Evolutionary conservation across 139 green algal genomes (phyloP).

Genomic region (Tetraselmis chui): DNA sequence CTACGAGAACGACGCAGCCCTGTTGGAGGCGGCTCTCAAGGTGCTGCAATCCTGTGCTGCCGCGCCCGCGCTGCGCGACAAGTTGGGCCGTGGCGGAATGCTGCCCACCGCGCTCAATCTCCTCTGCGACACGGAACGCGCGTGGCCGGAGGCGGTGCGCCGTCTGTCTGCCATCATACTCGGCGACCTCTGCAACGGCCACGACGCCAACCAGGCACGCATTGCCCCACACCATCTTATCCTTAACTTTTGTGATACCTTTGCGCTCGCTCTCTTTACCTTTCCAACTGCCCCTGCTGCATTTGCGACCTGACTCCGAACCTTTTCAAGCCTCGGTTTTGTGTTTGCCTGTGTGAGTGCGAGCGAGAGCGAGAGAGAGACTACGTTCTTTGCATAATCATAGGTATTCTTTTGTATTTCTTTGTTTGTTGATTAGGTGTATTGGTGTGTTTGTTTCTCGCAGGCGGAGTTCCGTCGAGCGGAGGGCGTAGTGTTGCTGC

Average conservation of each 20-base stretch:
- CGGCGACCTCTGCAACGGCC: background rate
- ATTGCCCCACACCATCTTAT: too few species aligned
- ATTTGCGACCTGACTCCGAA: too few species aligned
- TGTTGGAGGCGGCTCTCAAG: background rate
- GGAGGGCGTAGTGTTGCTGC: background rate
- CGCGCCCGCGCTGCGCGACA: background rate
- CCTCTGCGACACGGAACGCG: background rate
- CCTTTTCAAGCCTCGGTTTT: too few species aligned
- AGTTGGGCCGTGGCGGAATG: background rate
- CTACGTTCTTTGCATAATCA: too few species aligned
- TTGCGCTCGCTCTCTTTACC: too few species aligned
- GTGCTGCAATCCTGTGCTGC: background rate
- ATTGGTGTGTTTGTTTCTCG: too few species aligned
- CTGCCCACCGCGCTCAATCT: background rate
- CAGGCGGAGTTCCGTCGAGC: background rate
- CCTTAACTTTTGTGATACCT: too few species aligned
- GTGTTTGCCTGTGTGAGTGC: too few species aligned
- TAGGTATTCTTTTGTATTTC: too few species aligned
- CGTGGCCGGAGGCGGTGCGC: background rate
- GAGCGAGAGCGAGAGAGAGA: too few species aligned
- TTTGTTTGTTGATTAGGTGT: too few species aligned
- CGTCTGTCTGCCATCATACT: background rate
- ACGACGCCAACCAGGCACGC: background rate
- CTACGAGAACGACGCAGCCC: background rate
- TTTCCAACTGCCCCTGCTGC: too few species aligned